Percentiles rank a stretch among this genome's conserved stretches.
These are phyloP conservation scores for Fusarium sp. DNA, from an alignment of 2,329 filamentous ascomycete genomes.

Conservation along the genomic window DNA sequence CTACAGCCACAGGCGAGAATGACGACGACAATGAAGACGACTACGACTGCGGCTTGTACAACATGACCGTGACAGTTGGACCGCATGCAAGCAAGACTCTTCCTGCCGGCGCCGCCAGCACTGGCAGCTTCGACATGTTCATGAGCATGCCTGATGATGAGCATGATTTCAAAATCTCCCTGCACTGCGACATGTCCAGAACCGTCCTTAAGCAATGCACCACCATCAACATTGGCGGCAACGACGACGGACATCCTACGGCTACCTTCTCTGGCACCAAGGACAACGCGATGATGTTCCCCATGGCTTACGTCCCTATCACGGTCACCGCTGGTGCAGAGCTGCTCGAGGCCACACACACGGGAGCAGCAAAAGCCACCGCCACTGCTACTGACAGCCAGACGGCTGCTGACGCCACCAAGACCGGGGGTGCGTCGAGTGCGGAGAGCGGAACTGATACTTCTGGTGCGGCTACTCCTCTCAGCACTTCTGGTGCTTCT, in stretches of 20 bases:
- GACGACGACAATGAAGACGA: conserved; percentile 11
- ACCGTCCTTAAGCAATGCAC: conserved; percentile 11
- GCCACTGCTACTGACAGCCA: background rate
- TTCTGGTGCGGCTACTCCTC: conserved; percentile 4
- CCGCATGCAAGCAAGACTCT: conserved; percentile 26
- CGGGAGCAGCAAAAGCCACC: conserved; percentile 1
- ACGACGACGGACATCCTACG: conserved; percentile 16
- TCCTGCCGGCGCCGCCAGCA: conserved; percentile 12
- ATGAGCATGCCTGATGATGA: conserved; percentile 9
- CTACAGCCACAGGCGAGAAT: conserved; percentile 12
- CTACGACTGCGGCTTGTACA: conserved; percentile 21
- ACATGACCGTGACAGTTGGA: conserved; percentile 12
- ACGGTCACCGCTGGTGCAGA: conserved; percentile 20
- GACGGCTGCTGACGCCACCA: conserved; percentile 2
- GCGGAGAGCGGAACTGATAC: background rate
- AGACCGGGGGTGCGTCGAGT: background rate
- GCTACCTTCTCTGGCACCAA: background rate
- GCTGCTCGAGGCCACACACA: conserved; percentile 21
- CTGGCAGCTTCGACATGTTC: conserved; percentile 17
- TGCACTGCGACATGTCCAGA: conserved; percentile 23
- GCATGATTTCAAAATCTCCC: conserved; percentile 13
- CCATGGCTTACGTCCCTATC: conserved; percentile 1
- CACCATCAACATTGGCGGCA: conserved; percentile 15
- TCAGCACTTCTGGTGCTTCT: conserved; percentile 3
- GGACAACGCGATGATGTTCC: background rate